Percentiles rank a stretch among this genome's conserved stretches.
These are phyloP conservation scores for Flammula alnicola DNA, from an alignment of 1,284 basidiomycete species.

Conservation along the genomic window DNA sequence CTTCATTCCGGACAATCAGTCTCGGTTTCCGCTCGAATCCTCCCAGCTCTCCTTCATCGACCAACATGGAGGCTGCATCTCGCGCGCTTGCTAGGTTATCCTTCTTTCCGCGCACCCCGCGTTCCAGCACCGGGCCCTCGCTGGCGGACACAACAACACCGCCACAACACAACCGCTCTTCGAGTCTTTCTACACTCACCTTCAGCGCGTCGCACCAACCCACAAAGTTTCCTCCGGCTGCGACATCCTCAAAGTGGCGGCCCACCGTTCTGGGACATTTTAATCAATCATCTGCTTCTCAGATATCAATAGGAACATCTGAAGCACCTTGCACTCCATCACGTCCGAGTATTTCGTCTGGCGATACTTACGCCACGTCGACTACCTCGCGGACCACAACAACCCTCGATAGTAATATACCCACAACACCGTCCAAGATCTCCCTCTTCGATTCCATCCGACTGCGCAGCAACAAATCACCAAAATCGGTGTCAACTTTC, in stretches of 20 bases:
- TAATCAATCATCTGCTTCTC: conserved; percentile 44
- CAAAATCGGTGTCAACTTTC: conserved; percentile 34
- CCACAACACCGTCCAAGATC: conserved; percentile 48
- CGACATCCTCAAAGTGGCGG: conserved; percentile 51
- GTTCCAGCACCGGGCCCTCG: conserved; percentile 32
- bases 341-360: conserved; percentile 71
- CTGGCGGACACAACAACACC: conserved; percentile 27
- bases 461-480: conserved; percentile 41
- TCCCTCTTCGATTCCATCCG: conserved; percentile 55
- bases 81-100: conserved; percentile 46
- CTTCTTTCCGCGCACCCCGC: conserved; percentile 47
- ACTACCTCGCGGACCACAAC: conserved; percentile 27
- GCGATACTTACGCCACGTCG: conserved; percentile 49
- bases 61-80: conserved; percentile 35
- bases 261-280: conserved; percentile 67
- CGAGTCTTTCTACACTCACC: conserved; percentile 46
- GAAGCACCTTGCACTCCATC: conserved; percentile 52
- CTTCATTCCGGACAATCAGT: conserved; percentile 59
- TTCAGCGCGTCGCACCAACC: conserved; percentile 26
- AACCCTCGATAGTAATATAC: conserved; percentile 40
- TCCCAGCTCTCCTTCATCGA: conserved; percentile 38
- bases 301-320: conserved; percentile 39
- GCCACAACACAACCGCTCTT: conserved; percentile 46
- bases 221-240: conserved; percentile 28
- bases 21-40: conserved; percentile 53